Percentiles rank a stretch among this genome's conserved stretches.
Conservation (phyloP, 1,284 basidiomycete species). For the Coniferiporia weirii region DNA sequence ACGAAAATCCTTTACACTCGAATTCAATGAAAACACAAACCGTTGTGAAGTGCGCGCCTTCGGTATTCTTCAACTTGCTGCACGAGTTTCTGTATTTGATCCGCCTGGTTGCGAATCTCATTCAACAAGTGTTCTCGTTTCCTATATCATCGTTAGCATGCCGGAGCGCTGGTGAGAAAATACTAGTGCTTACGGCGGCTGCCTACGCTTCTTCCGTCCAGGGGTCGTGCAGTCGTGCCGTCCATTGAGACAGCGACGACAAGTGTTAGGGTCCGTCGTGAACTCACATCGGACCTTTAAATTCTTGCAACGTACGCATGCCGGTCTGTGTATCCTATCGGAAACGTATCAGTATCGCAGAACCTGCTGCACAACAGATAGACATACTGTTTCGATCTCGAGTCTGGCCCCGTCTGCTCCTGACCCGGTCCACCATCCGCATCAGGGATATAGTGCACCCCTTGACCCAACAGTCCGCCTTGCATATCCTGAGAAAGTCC, state of each 20-base stretch:
- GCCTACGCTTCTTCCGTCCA: constrained; percentile 15
- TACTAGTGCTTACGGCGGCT: constrained; percentile 12
- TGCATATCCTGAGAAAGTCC: constrained; percentile 3
- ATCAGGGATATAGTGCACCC: background rate
- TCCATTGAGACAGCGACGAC: constrained; percentile 15
- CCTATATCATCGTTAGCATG: constrained; percentile 27
- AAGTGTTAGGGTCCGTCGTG: constrained; percentile 16
- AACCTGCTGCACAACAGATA: background rate
- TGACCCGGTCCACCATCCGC: background rate
- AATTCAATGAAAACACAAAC: constrained; percentile 15
- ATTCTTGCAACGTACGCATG: constrained; percentile 18
- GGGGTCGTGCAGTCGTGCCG: constrained; percentile 16
- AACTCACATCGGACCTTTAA: constrained; percentile 18
- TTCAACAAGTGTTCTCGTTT: constrained; percentile 74
- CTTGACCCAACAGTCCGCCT: background rate
- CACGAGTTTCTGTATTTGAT: constrained; percentile 65
- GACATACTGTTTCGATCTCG: constrained; percentile 4
- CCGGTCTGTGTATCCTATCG: constrained; percentile 1
- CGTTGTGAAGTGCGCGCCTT: constrained; percentile 19
- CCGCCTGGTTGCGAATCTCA: constrained; percentile 66
- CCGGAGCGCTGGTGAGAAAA: background rate
- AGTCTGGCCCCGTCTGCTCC: background rate
- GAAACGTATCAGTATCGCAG: background rate
- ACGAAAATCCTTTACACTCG: constrained; percentile 18
- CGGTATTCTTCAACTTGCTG: constrained; percentile 47